phyloP scores from a whole-genome alignment of 106 monocot genomes.

The Allium fistulosum region DNA sequence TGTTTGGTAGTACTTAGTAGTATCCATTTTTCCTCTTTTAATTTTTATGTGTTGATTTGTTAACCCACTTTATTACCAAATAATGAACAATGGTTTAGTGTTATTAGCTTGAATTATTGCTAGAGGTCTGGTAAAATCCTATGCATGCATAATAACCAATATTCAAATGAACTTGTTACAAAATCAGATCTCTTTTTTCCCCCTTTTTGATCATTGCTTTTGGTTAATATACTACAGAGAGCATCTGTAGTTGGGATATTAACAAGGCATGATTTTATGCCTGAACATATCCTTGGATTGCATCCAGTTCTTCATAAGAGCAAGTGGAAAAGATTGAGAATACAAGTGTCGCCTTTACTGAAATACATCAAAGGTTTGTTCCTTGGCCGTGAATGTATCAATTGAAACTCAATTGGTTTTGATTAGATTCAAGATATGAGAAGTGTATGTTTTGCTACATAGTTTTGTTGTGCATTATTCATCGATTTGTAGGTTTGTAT shows the following conservation, averaged over 20 bases:
- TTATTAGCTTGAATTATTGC: too few relatives aligned
- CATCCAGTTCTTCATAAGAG: constrained; percentile 27
- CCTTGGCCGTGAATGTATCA: background rate
- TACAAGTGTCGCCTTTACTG: constrained; percentile 13
- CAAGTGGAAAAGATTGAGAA: constrained; percentile 23
- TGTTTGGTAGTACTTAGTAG: too few relatives aligned
- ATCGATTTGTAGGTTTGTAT: background rate
- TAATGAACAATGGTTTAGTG: too few relatives aligned
- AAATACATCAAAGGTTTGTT: constrained; percentile 11
- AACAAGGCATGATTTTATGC: too few relatives aligned
- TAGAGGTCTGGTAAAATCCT: too few relatives aligned
- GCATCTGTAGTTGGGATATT: too few relatives aligned
- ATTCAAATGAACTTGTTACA: background rate
- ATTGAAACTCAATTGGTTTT: background rate
- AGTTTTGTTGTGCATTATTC: background rate
- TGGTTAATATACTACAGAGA: too few relatives aligned
- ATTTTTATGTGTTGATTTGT: too few relatives aligned
- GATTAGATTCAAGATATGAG: background rate
- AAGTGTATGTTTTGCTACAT: background rate
- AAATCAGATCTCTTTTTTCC: too few relatives aligned
- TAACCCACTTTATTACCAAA: too few relatives aligned
- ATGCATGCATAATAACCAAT: background rate
- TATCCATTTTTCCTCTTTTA: too few relatives aligned
- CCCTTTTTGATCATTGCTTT: too few relatives aligned
- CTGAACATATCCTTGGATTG: constrained; percentile 34